These are phyloP conservation scores for Geoglossum glabrum DNA, from an alignment of 495 filamentous ascomycete genomes.

Conservation along the genomic window DNA sequence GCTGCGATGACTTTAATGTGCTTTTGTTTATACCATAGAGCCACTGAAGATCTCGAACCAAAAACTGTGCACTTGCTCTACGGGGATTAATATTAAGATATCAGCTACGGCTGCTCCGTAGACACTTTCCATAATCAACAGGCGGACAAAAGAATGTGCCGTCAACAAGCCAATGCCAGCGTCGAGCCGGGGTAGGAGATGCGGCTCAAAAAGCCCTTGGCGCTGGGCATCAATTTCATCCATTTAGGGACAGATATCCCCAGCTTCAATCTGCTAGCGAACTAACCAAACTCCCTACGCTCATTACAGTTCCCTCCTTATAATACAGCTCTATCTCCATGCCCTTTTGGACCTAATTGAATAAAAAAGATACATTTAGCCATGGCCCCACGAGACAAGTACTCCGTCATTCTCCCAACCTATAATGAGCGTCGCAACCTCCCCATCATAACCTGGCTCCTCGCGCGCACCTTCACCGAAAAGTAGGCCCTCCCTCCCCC, in stretches of 20 bases:
- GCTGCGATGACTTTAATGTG: background rate
- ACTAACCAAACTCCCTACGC: background rate
- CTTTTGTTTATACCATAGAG: background rate
- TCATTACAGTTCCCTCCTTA: background rate
- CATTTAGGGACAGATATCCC: background rate
- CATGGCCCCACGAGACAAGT: constrained; percentile 47
- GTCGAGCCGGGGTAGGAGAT: background rate
- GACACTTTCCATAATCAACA: background rate
- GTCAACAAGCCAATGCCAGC: background rate
- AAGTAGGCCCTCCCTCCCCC: constrained; percentile 28
- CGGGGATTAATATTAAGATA: too few relatives aligned
- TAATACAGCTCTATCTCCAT: background rate
- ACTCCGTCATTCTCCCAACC: constrained; percentile 90
- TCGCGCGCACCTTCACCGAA: constrained; percentile 76
- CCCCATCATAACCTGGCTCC: constrained; percentile 84
- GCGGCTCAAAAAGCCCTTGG: background rate
- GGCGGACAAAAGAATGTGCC: background rate
- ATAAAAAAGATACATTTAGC: background rate
- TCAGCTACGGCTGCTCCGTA: too few relatives aligned
- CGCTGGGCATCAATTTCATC: background rate
- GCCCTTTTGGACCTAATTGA: background rate
- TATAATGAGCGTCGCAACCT: constrained; percentile 97
- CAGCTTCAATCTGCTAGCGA: background rate
- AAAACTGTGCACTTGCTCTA: too few relatives aligned
- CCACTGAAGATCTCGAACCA: background rate